Evolutionary conservation across 148 eudicot genomes (phyloP), one percentile per base, ranked within the genome.

Genomic region (Camellia granthamiana): DNA sequence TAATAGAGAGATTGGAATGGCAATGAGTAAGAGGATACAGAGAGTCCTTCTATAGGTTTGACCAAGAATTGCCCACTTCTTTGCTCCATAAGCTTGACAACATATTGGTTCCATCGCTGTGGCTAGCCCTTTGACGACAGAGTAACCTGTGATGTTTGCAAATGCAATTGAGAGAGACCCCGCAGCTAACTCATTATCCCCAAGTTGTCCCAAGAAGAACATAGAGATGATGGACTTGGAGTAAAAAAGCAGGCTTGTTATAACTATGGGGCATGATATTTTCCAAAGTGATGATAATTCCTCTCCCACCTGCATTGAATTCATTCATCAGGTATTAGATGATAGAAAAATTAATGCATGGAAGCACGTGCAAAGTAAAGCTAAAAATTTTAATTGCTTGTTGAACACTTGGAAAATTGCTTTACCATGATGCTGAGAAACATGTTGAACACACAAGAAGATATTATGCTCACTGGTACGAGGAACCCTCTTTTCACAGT

Each of bases 21-120:
- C 51, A 21, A 74, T 43, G 2, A 84, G 62, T 56, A 86, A 59
- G 54, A 90, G 89, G 63, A 88, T 83, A n/a, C 58, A 42, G 44
- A 86, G 69, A 38, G 90, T 81, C 49, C 46, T 86, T 68, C 77
- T 81, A 79, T 75, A 84, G 9, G 89, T 84, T 80, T 81, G 84
- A 21, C 80, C 49, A 10, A 90, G 74, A 38, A 86, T 42, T 11
- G 42, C 54, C 66, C 74, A 58, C 65, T 72, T 78, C 58, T 84
- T 82, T 14, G 87, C 85, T 69, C 87, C 85, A 75, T 76, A 84
- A 23, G 89, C 85, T 84, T 84, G 87, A 56, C 76, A 77, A 72
- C 87, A 83, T 54, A 87, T 84, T 13, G 89, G 84, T 69, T 87
- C 89, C 89, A 87, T 87, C 54, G 85, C 85, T 54, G 77, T 74